Percentiles rank a stretch among this genome's conserved stretches.
Evolutionary conservation across 2,329 filamentous ascomycete genomes (phyloP).

Genomic region (Coniochaeta prunicola): DNA sequence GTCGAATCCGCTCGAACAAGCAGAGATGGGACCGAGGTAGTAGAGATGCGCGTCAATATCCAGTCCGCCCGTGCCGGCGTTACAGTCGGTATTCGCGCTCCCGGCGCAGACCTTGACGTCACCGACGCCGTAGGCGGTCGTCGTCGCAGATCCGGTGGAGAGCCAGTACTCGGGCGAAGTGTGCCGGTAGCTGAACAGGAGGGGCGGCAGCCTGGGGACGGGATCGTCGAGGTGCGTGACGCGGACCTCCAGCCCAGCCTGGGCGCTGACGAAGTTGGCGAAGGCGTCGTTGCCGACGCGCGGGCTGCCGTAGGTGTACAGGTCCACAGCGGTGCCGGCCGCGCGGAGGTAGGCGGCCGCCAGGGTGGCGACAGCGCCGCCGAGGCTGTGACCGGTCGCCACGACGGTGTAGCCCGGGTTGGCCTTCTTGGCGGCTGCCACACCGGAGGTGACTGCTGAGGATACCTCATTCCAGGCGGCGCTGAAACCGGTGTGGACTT

Average conservation of each 20-base stretch:
- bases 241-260: slow-evolving; percentile 49
- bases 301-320: slow-evolving; percentile 63
- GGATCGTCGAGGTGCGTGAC: slow-evolving; percentile 62
- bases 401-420: slow-evolving; percentile 48
- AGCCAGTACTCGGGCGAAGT: slow-evolving; percentile 66
- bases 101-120: slow-evolving; percentile 42
- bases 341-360: slow-evolving; percentile 49
- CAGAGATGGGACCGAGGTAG: slow-evolving; percentile 39
- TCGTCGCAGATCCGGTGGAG: slow-evolving; percentile 23
- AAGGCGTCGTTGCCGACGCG: slow-evolving; percentile 54
- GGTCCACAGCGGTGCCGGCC: slow-evolving; percentile 37
- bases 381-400: slow-evolving; percentile 62
- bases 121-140: slow-evolving; percentile 25
- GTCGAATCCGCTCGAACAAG: slow-evolving; percentile 25
- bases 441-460: slow-evolving; percentile 28
- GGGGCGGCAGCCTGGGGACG: slow-evolving; percentile 59
- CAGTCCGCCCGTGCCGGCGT: slow-evolving; percentile 39
- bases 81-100: slow-evolving; percentile 39
- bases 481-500: slow-evolving; percentile 51
- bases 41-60: slow-evolving; percentile 36
- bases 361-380: slow-evolving; percentile 56
- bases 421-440: slow-evolving; percentile 33
- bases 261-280: slow-evolving; percentile 43
- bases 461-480: slow-evolving; percentile 50
- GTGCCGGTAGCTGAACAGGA: slow-evolving; percentile 55